Evolutionary conservation across 2,329 filamentous ascomycete genomes (phyloP).

Genomic region (Trichophaea hybrida): DNA sequence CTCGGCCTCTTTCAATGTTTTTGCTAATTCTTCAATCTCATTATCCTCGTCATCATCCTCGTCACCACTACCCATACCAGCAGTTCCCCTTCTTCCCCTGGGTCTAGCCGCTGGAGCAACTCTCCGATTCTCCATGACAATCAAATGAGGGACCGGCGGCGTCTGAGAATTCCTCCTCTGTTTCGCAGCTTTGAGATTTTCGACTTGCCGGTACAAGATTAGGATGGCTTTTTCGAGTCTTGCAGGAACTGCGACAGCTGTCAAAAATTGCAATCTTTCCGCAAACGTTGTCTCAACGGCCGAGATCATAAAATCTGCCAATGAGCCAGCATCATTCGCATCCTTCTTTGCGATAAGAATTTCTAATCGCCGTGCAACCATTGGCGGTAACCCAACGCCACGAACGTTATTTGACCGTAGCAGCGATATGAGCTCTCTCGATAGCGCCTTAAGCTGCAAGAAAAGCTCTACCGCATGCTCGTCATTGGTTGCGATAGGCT

Average conservation of each 20-base stretch:
- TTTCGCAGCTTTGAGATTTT: constrained; percentile 71
- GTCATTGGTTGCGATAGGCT: constrained; percentile 28
- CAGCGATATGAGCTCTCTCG: constrained; percentile 71
- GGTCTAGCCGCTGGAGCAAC: neutral
- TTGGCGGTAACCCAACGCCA: constrained; percentile 55
- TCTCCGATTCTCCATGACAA: constrained; percentile 19
- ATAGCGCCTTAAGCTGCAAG: constrained; percentile 64
- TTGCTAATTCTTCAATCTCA: constrained; percentile 81
- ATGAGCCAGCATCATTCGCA: constrained; percentile 61
- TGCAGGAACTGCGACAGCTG: constrained; percentile 63
- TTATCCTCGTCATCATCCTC: constrained; percentile 65
- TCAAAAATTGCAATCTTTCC: constrained; percentile 76
- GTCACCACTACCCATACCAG: constrained; percentile 15
- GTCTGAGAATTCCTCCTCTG: constrained; percentile 36
- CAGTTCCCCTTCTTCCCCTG: constrained; percentile 8
- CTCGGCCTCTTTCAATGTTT: constrained; percentile 67
- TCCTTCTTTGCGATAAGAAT: constrained; percentile 74
- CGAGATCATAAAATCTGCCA: constrained; percentile 96
- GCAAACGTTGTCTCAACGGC: constrained; percentile 75
- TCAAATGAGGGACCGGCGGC: constrained; percentile 13
- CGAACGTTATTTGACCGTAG: constrained; percentile 65
- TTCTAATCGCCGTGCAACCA: constrained; percentile 76
- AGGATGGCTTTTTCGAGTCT: constrained; percentile 71
- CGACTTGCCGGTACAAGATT: constrained; percentile 67
- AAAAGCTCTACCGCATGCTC: constrained; percentile 43